Conservation (phyloP, 805 yeast species). For the Cyberlindnera euphorbiiphila region DNA sequence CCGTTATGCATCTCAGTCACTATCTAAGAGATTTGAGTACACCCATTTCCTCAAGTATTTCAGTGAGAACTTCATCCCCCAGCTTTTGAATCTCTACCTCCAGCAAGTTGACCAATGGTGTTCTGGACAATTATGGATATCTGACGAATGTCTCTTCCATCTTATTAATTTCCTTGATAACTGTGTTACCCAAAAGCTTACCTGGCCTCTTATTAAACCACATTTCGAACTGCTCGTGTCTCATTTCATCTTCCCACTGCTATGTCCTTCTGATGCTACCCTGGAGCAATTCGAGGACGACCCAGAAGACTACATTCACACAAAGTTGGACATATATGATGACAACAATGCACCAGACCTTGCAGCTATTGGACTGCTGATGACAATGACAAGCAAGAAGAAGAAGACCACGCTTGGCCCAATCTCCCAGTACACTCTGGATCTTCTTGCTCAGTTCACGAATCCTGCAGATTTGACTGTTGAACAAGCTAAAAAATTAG, state of each 20-base stretch:
- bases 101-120: constrained; percentile 75
- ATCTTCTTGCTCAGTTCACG: constrained; percentile 37
- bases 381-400: constrained; percentile 67
- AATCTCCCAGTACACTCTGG: constrained; percentile 56
- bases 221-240: constrained; percentile 60
- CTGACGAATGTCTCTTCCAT: constrained; percentile 59
- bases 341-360: constrained; percentile 67
- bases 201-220: constrained; percentile 68
- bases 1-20: constrained; percentile 57
- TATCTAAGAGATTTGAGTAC: constrained; percentile 48
- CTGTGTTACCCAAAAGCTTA: constrained; percentile 50
- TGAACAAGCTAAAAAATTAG: constrained; percentile 61
- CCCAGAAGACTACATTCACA: constrained; percentile 83
- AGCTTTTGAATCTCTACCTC: constrained; percentile 60
- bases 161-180: constrained; percentile 61
- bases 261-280: constrained; percentile 65
- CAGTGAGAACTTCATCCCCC: constrained; percentile 62
- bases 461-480: constrained; percentile 31
- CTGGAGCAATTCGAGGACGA: constrained; percentile 78
- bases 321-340: constrained; percentile 59
- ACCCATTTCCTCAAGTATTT: constrained; percentile 57
- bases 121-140: constrained; percentile 59
- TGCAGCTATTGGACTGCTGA: constrained; percentile 73
- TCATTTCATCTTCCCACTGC: constrained; percentile 70
- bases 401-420: constrained; percentile 56